Conservation (phyloP, 179 eudicot species). For the Camellia oleifera region DNA sequence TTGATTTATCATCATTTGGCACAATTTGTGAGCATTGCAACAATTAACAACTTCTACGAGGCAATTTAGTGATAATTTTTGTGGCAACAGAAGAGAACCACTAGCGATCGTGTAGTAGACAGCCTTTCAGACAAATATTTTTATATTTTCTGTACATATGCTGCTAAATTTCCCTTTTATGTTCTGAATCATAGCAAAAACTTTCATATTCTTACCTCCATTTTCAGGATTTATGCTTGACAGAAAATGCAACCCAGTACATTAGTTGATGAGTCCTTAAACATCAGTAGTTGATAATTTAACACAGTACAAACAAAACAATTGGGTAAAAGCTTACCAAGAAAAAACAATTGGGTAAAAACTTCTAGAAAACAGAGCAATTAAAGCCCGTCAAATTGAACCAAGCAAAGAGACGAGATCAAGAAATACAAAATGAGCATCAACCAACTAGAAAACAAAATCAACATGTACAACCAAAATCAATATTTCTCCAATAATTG, state of each 20-base stretch:
- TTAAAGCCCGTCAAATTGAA: not conserved
- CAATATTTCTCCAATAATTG: slow-evolving; percentile 10
- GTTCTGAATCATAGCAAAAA: not conserved
- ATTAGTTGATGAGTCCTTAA: too few relatives aligned
- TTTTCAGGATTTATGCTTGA: not conserved
- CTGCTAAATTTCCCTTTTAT: not conserved
- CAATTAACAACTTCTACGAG: too few relatives aligned
- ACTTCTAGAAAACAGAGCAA: not conserved
- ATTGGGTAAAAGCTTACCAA: not conserved
- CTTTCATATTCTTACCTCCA: not conserved
- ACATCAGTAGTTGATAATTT: too few relatives aligned
- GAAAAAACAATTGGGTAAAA: not conserved
- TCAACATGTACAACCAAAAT: too few relatives aligned
- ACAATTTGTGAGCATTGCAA: too few relatives aligned
- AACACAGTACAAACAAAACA: too few relatives aligned
- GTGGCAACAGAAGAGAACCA: too few relatives aligned
- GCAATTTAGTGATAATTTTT: too few relatives aligned
- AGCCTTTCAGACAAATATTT: too few relatives aligned
- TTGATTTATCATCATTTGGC: too few relatives aligned
- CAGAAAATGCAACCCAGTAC: not conserved
- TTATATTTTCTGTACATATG: too few relatives aligned
- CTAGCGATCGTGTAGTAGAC: too few relatives aligned
- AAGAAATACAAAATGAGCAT: not conserved
- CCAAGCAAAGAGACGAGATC: not conserved
- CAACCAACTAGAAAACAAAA: not conserved